Base-by-base conservation (phyloP, 306 rosid genomes). In the Rosa chinensis region DNA sequence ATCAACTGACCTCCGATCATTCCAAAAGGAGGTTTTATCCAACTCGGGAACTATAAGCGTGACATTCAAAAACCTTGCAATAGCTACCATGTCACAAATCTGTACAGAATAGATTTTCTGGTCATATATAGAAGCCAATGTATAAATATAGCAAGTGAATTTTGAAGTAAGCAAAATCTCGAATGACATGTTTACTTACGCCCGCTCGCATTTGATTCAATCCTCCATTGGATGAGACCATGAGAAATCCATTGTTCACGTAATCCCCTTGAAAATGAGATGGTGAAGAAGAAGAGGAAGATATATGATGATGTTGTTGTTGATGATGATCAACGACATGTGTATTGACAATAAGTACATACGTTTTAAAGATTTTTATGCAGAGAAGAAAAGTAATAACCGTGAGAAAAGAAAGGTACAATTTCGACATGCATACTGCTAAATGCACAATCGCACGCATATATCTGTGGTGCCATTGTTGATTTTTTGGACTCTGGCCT, bases 181-280 rank as follows among this genome's bases (percentile, higher is more conserved):
- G 17, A 23, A 6, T 32, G 20, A 55, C 17, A 52, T 42, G 43
- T 16, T 53, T 71, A 67, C 96, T 82, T 77, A 89, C 96, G 49
- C 90, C 96, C 8, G 87, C 87, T 74, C 96, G 80, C 93, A 89
- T 91, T 85, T 88, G 93, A 81, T 91, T 91, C 84, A 91, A 84
- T 67, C 96, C 96, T 80, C 96, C 96, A 59, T 91, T 91, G 66
- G 84, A 81, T 28, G 96, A 91, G 77, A 89, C 88, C 90, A 86
- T 84, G 58, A 91, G 70, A 78, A 81, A 91, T 64, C 93, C 93
- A 74, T 91, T 87, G 77, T 85, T 91, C 75, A 71, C 86, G 73
- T 85, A 82, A 55, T 77, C 55, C 77, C 92, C 96, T 89, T 32
- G 70, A 40, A 16, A 32, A 37, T 5, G 12, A 49, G 59, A 48